Base-by-base conservation (phyloP, 805 yeast species). In the Brettanomyces anomalus region DNA sequence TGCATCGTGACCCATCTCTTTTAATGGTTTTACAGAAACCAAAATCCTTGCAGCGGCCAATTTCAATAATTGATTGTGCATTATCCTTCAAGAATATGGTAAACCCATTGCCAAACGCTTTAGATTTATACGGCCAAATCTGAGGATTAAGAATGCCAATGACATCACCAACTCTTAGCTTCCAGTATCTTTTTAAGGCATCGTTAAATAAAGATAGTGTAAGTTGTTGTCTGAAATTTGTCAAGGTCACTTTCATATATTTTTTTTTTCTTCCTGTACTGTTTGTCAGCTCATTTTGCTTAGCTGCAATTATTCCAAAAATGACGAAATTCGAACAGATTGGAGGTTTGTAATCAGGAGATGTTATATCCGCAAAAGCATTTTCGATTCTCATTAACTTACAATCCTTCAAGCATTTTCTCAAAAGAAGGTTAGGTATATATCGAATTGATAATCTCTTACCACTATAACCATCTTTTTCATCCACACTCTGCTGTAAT, bases 111-210 rank as follows among this genome's bases (percentile, higher is more conserved):
- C 42, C 26, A 32, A 16, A 32, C 3, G 19, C 40, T 57, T 60
- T 46, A 53, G 55, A 41, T 33, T 46, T 49, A 39, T 34, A 56
- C 15, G 69, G 62, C 51, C 66, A 74, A 5, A 87, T 65, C 1
- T 64, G 65, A 0, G 98, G 97, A 54, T 89, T 90, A 41, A 89
- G 59, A 1, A 90, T 55, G 0, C 82, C 83, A 10, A 89, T 60
- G 0, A 89, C 61, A 46, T 84, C 87, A 0, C 97, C 97, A 1
- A 77, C 68, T 41, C 77, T 66, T 3, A 88, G 53, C 48, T 83
- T 86, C 79, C 85, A 85, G 58, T 77, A 83, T 54, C 74, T 76
- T 18, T 76, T 74, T 47, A 81, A 81, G 4, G 87, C 84, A 15
- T 69, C 64, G 1, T 81, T 88, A 55, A 83, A 81, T 3, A 89